phyloP scores from a whole-genome alignment of 805 yeast species.

The Kuraishia molischiana region DNA sequence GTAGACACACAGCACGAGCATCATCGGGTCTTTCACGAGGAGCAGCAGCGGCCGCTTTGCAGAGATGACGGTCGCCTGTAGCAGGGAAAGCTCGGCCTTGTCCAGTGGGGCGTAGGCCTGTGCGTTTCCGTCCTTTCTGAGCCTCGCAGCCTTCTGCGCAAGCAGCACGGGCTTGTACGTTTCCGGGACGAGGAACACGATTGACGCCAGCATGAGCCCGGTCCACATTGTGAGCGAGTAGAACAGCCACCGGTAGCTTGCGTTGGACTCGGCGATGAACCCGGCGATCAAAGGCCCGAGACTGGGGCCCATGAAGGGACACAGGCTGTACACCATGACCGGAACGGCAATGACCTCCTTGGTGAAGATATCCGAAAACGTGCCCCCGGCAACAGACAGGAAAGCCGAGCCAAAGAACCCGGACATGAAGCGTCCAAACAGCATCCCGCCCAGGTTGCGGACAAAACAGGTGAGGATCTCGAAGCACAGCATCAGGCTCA shows the following conservation, averaged over 20 bases:
- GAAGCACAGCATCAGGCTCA: constrained; percentile 34
- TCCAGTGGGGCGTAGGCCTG: constrained; percentile 32
- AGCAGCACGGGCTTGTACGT: constrained; percentile 69
- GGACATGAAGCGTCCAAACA: constrained; percentile 55
- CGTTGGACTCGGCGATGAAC: constrained; percentile 45
- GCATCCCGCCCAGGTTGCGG: constrained; percentile 49
- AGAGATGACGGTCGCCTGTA: constrained; percentile 30
- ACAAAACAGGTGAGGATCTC: constrained; percentile 48
- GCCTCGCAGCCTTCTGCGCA: constrained; percentile 37
- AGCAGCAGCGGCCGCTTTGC: constrained; percentile 43
- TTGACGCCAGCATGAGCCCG: constrained; percentile 40
- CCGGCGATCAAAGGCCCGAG: constrained; percentile 69
- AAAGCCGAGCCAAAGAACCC: constrained; percentile 74
- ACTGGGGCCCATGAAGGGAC: constrained; percentile 74
- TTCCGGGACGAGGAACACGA: constrained; percentile 45
- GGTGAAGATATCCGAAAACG: constrained; percentile 60
- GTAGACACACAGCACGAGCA: constrained; percentile 41
- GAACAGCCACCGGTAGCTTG: constrained; percentile 60
- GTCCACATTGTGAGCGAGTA: constrained; percentile 67
- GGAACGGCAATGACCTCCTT: constrained; percentile 57
- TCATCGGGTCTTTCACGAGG: constrained; percentile 43
- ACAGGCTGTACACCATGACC: constrained; percentile 53
- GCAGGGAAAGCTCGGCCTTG: constrained; percentile 21
- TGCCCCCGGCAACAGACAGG: constrained; percentile 69
- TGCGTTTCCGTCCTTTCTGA: constrained; percentile 31